A percentile compares a stretch with the other conserved stretches of the same genome.
Evolutionary conservation across 768 basidiomycete genomes (phyloP).

Genomic region (Leccinum rimulosum): DNA sequence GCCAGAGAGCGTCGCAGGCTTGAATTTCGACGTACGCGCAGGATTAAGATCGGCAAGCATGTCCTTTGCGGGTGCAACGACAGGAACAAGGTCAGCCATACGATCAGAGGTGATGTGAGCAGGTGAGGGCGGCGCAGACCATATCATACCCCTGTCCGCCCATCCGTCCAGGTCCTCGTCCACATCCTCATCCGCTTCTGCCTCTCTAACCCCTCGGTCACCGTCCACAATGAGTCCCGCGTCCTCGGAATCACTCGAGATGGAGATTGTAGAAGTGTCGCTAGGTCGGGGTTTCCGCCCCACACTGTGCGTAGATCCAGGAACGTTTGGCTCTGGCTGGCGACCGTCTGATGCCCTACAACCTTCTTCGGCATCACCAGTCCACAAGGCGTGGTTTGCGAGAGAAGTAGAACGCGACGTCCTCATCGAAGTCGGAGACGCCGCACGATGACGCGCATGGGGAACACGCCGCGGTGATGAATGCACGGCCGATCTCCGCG

Average conservation of each 20-base stretch:
- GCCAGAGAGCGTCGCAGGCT: conserved; percentile 3
- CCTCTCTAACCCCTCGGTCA: not conserved
- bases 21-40: conserved; percentile 19
- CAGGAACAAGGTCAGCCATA: not conserved
- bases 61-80: not conserved
- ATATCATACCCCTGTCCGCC: conserved; percentile 27
- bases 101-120: not conserved
- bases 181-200: not conserved
- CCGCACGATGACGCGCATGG: not conserved
- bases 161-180: conserved; percentile 8
- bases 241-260: conserved; percentile 29
- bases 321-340: not conserved
- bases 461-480: conserved; percentile 24
- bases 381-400: not conserved
- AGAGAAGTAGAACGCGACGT: not conserved
- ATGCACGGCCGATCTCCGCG: conserved; percentile 24
- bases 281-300: conserved; percentile 7
- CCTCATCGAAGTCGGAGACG: conserved; percentile 15
- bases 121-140: conserved; percentile 24
- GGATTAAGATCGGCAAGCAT: not conserved
- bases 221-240: not conserved
- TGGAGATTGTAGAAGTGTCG: conserved; percentile 21
- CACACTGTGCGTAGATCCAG: not conserved
- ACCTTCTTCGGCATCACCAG: not conserved
- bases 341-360: not conserved